These are phyloP conservation scores for Mycena crocata DNA, from an alignment of 768 basidiomycete genomes.

Conservation along the genomic window DNA sequence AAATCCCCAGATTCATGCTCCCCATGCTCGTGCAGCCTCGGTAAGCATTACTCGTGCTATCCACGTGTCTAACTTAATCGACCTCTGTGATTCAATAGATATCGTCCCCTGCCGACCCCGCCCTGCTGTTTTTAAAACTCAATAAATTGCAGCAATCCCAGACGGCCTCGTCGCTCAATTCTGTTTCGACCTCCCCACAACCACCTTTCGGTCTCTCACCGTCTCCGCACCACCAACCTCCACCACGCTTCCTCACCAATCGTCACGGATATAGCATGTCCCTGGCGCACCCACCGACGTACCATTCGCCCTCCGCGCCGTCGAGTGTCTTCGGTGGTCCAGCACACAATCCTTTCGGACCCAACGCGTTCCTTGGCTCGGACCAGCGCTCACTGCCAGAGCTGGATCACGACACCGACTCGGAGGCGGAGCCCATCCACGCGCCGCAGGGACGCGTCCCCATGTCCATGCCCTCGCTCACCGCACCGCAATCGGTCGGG, in stretches of 20 bases:
- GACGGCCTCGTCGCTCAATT: conserved; percentile 52
- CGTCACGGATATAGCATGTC: conserved; percentile 83
- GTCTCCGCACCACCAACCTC: conserved; percentile 55
- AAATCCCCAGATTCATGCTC: conserved; percentile 72
- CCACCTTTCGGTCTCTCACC: conserved; percentile 64
- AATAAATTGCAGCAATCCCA: conserved; percentile 87
- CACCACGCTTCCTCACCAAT: conserved; percentile 55
- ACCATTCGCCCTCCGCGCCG: conserved; percentile 49
- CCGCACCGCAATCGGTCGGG: conserved; percentile 55
- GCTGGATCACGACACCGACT: conserved; percentile 37
- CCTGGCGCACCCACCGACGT: conserved; percentile 68
- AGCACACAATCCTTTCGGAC: conserved; percentile 75
- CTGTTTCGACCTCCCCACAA: conserved; percentile 75
- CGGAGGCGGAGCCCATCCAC: conserved; percentile 49
- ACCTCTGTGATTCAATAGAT: conserved; percentile 60
- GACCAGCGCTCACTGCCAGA: conserved; percentile 47
- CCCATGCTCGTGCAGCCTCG: conserved; percentile 86
- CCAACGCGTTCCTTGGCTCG: conserved; percentile 64
- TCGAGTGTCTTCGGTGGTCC: conserved; percentile 48
- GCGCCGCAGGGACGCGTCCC: conserved; percentile 70
- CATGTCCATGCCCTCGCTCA: conserved; percentile 55
- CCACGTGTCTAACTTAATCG: conserved; percentile 38
- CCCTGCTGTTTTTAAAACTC: conserved; percentile 82
- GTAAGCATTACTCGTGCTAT: conserved; percentile 58
- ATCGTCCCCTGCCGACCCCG: conserved; percentile 91